Conservation (phyloP, 2,329 filamentous ascomycete species). For the Penicillium sclerotiorum region DNA sequence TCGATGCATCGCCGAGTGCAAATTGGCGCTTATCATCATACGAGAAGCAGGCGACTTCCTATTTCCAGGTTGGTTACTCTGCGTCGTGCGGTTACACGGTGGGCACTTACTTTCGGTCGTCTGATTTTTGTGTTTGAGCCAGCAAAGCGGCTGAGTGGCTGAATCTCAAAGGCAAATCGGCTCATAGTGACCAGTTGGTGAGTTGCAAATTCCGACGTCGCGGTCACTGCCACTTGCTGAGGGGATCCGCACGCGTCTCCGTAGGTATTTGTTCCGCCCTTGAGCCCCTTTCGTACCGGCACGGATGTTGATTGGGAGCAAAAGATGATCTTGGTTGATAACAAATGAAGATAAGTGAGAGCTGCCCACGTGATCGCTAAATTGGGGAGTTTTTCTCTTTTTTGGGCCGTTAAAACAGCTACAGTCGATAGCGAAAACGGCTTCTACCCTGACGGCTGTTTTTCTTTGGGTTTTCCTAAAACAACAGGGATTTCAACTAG, state of each 20-base stretch:
- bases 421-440: constrained; percentile 5
- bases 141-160: constrained; percentile 69
- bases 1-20: constrained; percentile 72
- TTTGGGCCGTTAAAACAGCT: background rate
- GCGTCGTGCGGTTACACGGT: background rate
- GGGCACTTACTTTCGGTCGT: constrained; percentile 66
- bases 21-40: constrained; percentile 84
- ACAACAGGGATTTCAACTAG: too few species aligned
- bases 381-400: too few species aligned
- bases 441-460: background rate
- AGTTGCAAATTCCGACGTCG: too few species aligned
- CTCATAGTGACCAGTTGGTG: constrained; percentile 30
- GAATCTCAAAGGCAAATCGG: constrained; percentile 60
- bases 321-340: too few species aligned
- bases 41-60: constrained; percentile 93
- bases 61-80: constrained; percentile 8
- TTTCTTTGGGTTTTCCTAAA: too few species aligned
- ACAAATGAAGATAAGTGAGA: too few species aligned
- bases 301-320: too few species aligned
- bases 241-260: too few species aligned
- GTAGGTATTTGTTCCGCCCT: too few species aligned
- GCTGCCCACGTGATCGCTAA: too few species aligned
- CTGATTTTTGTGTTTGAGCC: constrained; percentile 71
- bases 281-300: too few species aligned
- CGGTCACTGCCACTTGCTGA: too few species aligned